Percentiles rank a stretch among this genome's conserved stretches.
phyloP scores from a whole-genome alignment of 352 stramenopile genomes.

The Phytophthora fragariaefolia region DNA sequence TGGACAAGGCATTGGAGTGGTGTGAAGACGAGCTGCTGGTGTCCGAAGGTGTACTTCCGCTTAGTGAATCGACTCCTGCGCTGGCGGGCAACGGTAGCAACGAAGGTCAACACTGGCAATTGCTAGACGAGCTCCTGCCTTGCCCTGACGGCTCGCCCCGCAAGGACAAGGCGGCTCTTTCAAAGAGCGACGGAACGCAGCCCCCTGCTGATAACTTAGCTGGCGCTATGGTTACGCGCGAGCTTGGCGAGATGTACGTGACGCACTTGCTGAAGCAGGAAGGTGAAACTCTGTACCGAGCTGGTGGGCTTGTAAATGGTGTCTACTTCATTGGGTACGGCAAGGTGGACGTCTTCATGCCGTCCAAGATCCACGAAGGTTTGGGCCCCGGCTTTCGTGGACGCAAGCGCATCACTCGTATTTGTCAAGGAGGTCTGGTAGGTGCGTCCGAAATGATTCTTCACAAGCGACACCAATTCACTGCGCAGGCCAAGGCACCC shows the following conservation, averaged over 20 bases:
- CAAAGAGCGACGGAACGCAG: slow-evolving; percentile 1
- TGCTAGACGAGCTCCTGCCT: slow-evolving; percentile 77
- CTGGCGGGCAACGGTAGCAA: slow-evolving; percentile 35
- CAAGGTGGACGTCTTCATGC: slow-evolving; percentile 88
- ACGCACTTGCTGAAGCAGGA: slow-evolving; percentile 59
- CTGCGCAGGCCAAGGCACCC: slow-evolving; percentile 64
- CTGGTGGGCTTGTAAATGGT: slow-evolving; percentile 63
- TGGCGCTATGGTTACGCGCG: slow-evolving; percentile 51
- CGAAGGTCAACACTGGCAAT: slow-evolving; percentile 50
- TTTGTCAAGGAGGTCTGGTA: slow-evolving; percentile 83
- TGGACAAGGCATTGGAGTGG: slow-evolving; percentile 88
- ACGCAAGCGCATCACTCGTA: slow-evolving; percentile 80
- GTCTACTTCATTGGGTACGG: slow-evolving; percentile 87
- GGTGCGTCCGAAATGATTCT: slow-evolving; percentile 83
- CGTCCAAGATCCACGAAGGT: slow-evolving; percentile 78
- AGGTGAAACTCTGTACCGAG: slow-evolving; percentile 75
- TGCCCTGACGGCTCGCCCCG: slow-evolving; percentile 22
- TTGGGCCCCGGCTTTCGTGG: slow-evolving; percentile 82
- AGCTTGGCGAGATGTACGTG: slow-evolving; percentile 79
- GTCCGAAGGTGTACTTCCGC: slow-evolving; percentile 66
- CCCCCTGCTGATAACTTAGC: background rate
- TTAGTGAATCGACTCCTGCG: slow-evolving; percentile 58
- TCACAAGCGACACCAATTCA: slow-evolving; percentile 85
- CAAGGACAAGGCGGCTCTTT: slow-evolving; percentile 18
- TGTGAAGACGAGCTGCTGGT: slow-evolving; percentile 87